Evolutionary conservation across 768 basidiomycete species (phyloP).

Genomic region (Hygrophorus pudorinus): DNA sequence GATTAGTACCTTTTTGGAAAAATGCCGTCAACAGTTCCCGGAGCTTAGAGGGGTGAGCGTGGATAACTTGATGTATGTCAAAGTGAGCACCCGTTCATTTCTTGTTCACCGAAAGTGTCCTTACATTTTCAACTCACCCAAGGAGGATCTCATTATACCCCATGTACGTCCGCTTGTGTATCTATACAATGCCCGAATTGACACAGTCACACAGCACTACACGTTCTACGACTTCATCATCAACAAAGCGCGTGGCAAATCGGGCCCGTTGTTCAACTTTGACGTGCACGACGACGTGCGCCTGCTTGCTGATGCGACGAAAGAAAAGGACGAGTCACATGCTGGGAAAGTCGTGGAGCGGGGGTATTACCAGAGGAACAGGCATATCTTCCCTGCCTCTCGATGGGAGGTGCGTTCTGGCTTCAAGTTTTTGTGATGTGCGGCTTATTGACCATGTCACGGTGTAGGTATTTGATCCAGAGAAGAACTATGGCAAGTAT

Average conservation of each 20-base stretch:
- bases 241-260: slow-evolving; percentile 97
- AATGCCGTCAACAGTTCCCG: slow-evolving; percentile 86
- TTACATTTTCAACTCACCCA: slow-evolving; percentile 1
- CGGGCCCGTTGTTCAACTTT: slow-evolving; percentile 95
- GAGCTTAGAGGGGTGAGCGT: slow-evolving; percentile 84
- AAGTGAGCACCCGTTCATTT: slow-evolving; percentile 36
- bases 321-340: slow-evolving; percentile 97
- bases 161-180: slow-evolving; percentile 46
- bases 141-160: slow-evolving; percentile 98
- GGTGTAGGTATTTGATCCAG: slow-evolving; percentile 84
- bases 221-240: slow-evolving; percentile 98
- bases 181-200: slow-evolving; percentile 1
- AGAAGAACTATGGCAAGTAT: slow-evolving; percentile 90
- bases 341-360: slow-evolving; percentile 98
- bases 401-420: slow-evolving; percentile 78
- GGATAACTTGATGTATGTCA: slow-evolving; percentile 98
- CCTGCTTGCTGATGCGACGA: slow-evolving; percentile 84
- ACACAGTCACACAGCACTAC: slow-evolving; percentile 57
- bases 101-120: slow-evolving; percentile 4
- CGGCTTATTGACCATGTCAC: not conserved
- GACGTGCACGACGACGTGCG: slow-evolving; percentile 99
- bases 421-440: not conserved
- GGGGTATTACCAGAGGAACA: slow-evolving; percentile 91
- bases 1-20: slow-evolving; percentile 80
- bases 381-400: slow-evolving; percentile 95